Base-by-base conservation (phyloP, 108 stramenopile genomes). In the Pinguiococcus pyrenoidosus region DNA sequence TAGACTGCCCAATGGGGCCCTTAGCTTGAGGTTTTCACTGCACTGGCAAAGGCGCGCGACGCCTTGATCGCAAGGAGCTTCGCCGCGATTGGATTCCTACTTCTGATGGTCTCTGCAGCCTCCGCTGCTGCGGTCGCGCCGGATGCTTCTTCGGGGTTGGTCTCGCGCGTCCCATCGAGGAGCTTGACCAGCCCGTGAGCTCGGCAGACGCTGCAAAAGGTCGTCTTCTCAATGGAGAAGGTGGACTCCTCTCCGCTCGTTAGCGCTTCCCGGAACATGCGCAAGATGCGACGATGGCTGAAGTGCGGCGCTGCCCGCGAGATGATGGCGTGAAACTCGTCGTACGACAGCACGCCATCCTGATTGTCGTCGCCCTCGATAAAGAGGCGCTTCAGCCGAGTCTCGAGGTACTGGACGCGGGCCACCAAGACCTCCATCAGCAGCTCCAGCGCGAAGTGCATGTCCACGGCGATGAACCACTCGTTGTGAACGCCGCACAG, bases 211-310 rank as follows among this genome's bases (percentile, higher is more conserved):
- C 29, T 24, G 32, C 50, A 52, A 25, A 65, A 65, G 13, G 59
- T 62, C 27, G 18, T n/a, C 54, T 65, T 65, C 18, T 61, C 51
- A 2, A 65, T 65, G 10, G 64, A 59, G 38, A 61, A 65, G 5
- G 49, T 32, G 21, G 45, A 26, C 38, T 65, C 64, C n/a, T 13
- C 21, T 1, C 64, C 64, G 28, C 29, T 28, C 7, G 59, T 64
- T 1, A 59, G 43, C 32, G 63, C 62, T 25, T 68, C 63, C n/a
- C 66, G 53, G 54, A 70, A 70, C 69, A 66, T 70, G 12, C 62
- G 46, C 39, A 67, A 32, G 13, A 66, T 48, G 1, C 64, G 52
- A 6, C 69, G 41, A 16, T 58, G 56, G 48, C 56, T 57, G 57
- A 67, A 67, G 16, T 66, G 39, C 12, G 65, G 65, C 4, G 64